These are phyloP conservation scores for Penicillium sp. DNA, from an alignment of 2,329 filamentous ascomycete genomes.

Conservation along the genomic window DNA sequence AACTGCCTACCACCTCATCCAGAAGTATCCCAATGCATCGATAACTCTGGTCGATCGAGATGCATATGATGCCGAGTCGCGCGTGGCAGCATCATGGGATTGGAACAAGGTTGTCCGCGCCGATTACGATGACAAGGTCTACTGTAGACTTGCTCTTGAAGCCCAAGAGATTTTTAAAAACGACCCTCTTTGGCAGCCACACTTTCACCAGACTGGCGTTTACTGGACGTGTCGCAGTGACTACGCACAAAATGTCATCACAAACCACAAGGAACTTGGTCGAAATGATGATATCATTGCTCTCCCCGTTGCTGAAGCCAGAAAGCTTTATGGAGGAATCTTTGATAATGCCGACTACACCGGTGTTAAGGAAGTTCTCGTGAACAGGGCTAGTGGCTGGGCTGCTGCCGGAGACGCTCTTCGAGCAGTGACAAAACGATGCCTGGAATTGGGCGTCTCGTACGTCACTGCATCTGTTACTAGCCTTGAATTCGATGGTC, in stretches of 20 bases:
- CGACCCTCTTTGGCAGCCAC: conserved; percentile 33
- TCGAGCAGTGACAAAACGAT: conserved; percentile 54
- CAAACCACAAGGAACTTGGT: conserved; percentile 53
- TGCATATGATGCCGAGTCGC: conserved; percentile 37
- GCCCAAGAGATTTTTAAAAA: conserved; percentile 40
- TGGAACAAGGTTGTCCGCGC: conserved; percentile 34
- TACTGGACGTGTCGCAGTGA: conserved; percentile 50
- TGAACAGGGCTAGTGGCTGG: conserved; percentile 64
- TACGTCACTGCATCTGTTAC: conserved; percentile 51
- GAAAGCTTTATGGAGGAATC: conserved; percentile 56
- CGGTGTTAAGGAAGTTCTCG: conserved; percentile 56
- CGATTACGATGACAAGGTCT: conserved; percentile 32
- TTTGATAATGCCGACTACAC: conserved; percentile 62
- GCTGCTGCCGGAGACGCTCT: conserved; percentile 62
- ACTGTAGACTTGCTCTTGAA: conserved; percentile 29
- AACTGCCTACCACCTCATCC: conserved; percentile 31
- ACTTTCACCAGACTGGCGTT: conserved; percentile 55
- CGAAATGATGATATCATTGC: conserved; percentile 48
- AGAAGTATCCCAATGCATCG: conserved; percentile 30
- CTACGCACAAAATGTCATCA: conserved; percentile 51
- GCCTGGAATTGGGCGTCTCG: conserved; percentile 57
- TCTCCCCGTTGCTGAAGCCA: conserved; percentile 54
- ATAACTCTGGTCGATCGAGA: conserved; percentile 30
- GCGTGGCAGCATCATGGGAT: conserved; percentile 34
- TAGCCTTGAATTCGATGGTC: conserved; percentile 49